Evolutionary conservation across 2,329 filamentous ascomycete genomes (phyloP), one percentile per base, ranked within the genome.

Genomic region (Escovopsis weberi): DNA sequence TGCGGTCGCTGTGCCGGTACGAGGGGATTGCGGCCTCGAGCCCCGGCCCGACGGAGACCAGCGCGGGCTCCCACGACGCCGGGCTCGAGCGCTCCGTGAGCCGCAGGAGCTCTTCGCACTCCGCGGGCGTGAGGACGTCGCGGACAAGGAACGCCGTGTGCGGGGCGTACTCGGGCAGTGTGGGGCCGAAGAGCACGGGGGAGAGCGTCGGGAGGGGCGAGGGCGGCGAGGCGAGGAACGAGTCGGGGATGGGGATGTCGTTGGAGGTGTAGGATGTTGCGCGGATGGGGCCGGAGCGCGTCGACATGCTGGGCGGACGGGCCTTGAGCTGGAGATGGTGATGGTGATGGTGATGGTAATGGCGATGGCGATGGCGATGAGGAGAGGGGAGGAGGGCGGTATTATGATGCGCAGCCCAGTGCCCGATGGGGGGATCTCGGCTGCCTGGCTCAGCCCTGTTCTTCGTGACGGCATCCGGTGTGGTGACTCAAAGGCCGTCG

Each of bases 1-100:
- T 84, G 3, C 85, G 72, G n/a, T 80, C 80, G 52, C 80, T 80
- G 47, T 83, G 79, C 12, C 85, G 70, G 39, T 75, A 74, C 9
- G 75, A 69, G 1, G 70, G 64, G 8, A 75, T 69, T 1, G 68
- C 57, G 3, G 66, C 59, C 59, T 89, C 78, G 44, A 57, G 63
- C 3, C 82, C 81, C 4, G 59, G 58, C 5, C 82, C 82, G 23
- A 75, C 58, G 54, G 82, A 82, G 44, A 88, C 68, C 58, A 85
- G 68, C 0, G 84, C 85, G 2, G 75, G 73, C 40, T 69, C 66
- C 85, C 84, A 89, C n/a, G 2, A 39, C 43, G n/a, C 18, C 1
- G 50, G 46, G 10, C 75, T 70, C 10, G 70, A 72, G 12, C 70
- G 58, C 53, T 78, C 73, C 9, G 71, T 71, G 6, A 75, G 59